These are phyloP conservation scores for Phanerochaete sordida DNA, from an alignment of 768 basidiomycete genomes.

Conservation along the genomic window DNA sequence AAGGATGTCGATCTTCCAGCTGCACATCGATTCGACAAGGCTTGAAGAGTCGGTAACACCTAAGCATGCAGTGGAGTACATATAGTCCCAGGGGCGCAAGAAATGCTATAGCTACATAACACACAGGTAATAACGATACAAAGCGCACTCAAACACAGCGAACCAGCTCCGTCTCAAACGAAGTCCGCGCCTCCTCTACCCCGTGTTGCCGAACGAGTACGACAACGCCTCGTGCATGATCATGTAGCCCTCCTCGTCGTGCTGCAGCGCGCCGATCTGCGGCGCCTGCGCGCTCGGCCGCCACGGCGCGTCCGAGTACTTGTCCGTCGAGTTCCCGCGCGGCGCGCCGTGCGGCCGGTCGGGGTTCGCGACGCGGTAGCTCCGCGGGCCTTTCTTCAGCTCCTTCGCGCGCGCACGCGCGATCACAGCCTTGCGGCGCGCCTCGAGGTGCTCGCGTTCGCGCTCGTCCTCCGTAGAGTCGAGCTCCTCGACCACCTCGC, in stretches of 20 bases:
- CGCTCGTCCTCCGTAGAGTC: not conserved
- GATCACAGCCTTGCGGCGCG: not conserved
- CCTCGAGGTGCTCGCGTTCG: not conserved
- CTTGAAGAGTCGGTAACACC: too few species aligned
- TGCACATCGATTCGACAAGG: too few species aligned
- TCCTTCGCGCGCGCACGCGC: not conserved
- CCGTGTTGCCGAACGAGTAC: constrained; percentile 10
- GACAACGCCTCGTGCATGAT: constrained; percentile 14
- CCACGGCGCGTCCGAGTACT: constrained; percentile 4
- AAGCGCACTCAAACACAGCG: not conserved
- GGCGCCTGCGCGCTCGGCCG: not conserved
- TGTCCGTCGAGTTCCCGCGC: not conserved
- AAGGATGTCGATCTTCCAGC: too few species aligned
- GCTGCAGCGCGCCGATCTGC: not conserved
- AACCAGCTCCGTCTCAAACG: not conserved
- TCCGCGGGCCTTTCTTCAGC: not conserved
- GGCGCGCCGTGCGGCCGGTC: constrained; percentile 1
- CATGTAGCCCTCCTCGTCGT: constrained; percentile 11
- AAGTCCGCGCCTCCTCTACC: too few species aligned
- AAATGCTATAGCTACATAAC: not conserved
- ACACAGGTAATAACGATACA: not conserved
- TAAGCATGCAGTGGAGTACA: too few species aligned
- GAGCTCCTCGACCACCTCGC: not conserved
- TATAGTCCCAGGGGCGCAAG: too few species aligned
- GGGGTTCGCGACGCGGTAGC: constrained; percentile 3